Evolutionary conservation across 768 basidiomycete genomes (phyloP), one percentile per base, ranked within the genome.

Genomic region (Panaeolus papilionaceus): DNA sequence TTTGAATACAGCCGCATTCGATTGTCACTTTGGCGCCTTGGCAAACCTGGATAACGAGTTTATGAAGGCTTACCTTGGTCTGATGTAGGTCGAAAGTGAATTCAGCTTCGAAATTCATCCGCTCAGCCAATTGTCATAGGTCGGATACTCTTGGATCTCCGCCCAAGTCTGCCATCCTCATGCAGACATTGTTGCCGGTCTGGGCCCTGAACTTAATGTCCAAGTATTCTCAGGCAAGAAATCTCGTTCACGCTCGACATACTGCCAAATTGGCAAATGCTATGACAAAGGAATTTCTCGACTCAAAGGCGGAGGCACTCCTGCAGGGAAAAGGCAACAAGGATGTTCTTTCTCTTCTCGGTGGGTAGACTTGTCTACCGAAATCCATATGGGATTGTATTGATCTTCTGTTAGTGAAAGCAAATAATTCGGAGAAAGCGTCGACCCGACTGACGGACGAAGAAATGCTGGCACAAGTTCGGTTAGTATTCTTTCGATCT

Each of bases 331-430:
- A 83, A 70, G 79, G 80, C 23, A 82, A 79, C 63, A 84, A 83
- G 61, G 88, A 89, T 71, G 80, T 88, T 28, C 76, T 89, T 69
- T 87, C 86, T 65, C 77, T 88, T n/a, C 77, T 89, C 11, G 84
- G 88, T 87, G 67, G 64, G 79, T 69, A 33, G 20, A 23, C 3
- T 18, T 28, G 33, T 39, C 16, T 44, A 38, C 44, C 38, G 16
- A 38, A n/a, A 45, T 62, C 26, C 38, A 64, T 33, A 58, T 62
- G 18, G 5, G 10, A 61, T 23, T 63, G 10, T 47, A 26, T 45
- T 49, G 47, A 23, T 23, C 39, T 49, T 7, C 51, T 64, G 58
- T 44, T 37, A 88, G 87, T 88, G 54, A 83, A 84, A 71, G 87
- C 87, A 11, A 89, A 89, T 73, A 80, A 81, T 11, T 81, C 85